Evolutionary conservation across 305 asterid genomes (phyloP), one percentile per base, ranked within the genome.

Genomic region (Plantago coronopus): DNA sequence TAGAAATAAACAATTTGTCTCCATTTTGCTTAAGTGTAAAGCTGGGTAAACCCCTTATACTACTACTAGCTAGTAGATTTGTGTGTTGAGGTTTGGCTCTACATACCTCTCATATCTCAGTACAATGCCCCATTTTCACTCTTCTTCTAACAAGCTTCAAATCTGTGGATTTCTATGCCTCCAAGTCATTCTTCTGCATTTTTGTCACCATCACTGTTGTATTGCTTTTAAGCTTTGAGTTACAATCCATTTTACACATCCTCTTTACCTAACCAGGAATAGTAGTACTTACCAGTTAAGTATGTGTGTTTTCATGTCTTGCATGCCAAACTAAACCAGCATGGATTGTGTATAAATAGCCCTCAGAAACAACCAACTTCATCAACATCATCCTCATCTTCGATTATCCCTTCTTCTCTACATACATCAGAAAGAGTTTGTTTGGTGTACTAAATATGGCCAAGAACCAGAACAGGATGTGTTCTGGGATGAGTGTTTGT

Each of bases 161-260:
- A 56, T 46, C 10, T 53, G 13, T 62, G 40, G 37, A 62, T 49
- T 37, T 48, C 61, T 38, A 57, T 48, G 55, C 61, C 73, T 69
- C 31, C 34, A 69, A 69, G 64, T 69, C 25, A 55, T 44, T 19
- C 64, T 6, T 34, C 11, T 34, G 2, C 8, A 6, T 46, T 27
- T 65, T 10, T 25, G 34, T 61, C 53, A 65, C 69, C 17, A 58
- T 58, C 65, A 18, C 2, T 48, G 44, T 68, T 12, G 18, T 29
- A 40, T 69, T 63, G 66, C 74, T 63, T 69, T 57, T 21, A 69
- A 69, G 74, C 38, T 64, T 70, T 70, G 64, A 34, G 19, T 11
- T 49, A 49, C 64, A 62, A 0, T 34, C 40, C 40, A 34, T 9
- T 34, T 34, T 34, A 34, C 40, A 34, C 40, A 34, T 34, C 67